Percentiles rank a stretch among this genome's conserved stretches.
phyloP scores from a whole-genome alignment of 2,329 filamentous ascomycete species.

The Lecanicillium sp. region DNA sequence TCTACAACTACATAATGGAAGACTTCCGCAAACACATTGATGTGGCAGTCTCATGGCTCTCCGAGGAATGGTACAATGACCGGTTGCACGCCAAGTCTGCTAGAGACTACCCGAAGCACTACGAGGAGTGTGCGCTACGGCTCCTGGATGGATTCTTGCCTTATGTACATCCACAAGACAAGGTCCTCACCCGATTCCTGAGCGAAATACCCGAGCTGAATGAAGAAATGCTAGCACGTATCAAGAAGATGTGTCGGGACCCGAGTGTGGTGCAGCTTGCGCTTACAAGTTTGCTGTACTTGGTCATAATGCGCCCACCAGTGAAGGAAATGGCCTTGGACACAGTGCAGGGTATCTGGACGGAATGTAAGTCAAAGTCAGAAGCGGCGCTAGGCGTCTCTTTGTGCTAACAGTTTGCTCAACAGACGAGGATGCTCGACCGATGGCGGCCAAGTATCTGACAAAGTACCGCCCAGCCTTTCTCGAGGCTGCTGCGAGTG shows the following conservation, averaged over 20 bases:
- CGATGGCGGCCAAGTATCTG: slow-evolving; percentile 55
- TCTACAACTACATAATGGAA: slow-evolving; percentile 82
- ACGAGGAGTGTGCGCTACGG: slow-evolving; percentile 69
- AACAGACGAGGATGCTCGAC: slow-evolving; percentile 52
- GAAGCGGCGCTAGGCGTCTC: too few relatives aligned
- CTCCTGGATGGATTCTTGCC: slow-evolving; percentile 85
- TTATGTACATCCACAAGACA: slow-evolving; percentile 86
- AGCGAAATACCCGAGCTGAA: slow-evolving; percentile 84
- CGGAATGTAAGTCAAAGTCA: slow-evolving; percentile 48
- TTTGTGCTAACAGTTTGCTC: slow-evolving; percentile 3
- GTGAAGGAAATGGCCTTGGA: slow-evolving; percentile 55
- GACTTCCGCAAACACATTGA: slow-evolving; percentile 89
- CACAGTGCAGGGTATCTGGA: slow-evolving; percentile 58
- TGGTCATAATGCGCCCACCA: slow-evolving; percentile 61
- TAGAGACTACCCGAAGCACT: slow-evolving; percentile 51
- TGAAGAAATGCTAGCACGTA: slow-evolving; percentile 59
- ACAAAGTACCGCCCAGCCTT: slow-evolving; percentile 52
- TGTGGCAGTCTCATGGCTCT: slow-evolving; percentile 86
- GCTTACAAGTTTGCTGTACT: slow-evolving; percentile 55
- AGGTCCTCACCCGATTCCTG: slow-evolving; percentile 81
- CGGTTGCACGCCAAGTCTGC: slow-evolving; percentile 36
- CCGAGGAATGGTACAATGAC: slow-evolving; percentile 97
- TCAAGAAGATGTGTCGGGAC: slow-evolving; percentile 60
- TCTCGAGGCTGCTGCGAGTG: slow-evolving; percentile 20
- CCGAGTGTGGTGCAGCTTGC: slow-evolving; percentile 56